A percentile compares a stretch with the other conserved stretches of the same genome.
These are phyloP conservation scores for Aspergillus brasiliensis DNA, from an alignment of 2,329 filamentous ascomycete genomes.

Conservation along the genomic window DNA sequence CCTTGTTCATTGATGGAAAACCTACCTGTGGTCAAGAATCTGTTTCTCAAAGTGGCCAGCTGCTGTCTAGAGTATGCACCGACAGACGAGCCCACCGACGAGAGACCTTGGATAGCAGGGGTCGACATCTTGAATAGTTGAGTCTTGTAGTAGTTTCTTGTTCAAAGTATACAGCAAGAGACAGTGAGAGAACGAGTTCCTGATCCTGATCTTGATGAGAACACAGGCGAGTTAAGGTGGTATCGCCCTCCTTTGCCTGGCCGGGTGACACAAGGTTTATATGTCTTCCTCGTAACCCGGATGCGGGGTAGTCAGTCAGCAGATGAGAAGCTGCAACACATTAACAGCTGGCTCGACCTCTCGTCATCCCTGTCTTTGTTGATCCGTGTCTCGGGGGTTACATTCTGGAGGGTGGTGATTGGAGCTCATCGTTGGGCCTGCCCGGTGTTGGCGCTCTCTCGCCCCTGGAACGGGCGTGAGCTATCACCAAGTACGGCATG, in stretches of 20 bases:
- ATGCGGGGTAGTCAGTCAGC: constrained; percentile 29
- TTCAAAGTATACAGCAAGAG: background rate
- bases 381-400: background rate
- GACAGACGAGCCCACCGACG: constrained; percentile 19
- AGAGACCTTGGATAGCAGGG: constrained; percentile 23
- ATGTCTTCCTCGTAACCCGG: constrained; percentile 17
- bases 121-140: constrained; percentile 22
- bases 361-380: constrained; percentile 9
- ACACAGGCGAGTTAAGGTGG: background rate
- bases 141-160: background rate
- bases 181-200: background rate
- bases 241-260: background rate
- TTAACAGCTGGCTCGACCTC: constrained; percentile 10
- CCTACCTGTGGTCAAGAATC: constrained; percentile 25
- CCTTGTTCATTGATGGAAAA: background rate
- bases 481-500: background rate
- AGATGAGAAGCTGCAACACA: constrained; percentile 6
- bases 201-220: background rate
- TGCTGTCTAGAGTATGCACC: constrained; percentile 22
- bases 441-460: background rate
- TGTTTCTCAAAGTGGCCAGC: constrained; percentile 20
- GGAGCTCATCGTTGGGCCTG: background rate
- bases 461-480: constrained; percentile 2
- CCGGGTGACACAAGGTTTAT: constrained; percentile 20
- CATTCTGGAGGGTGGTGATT: constrained; percentile 11